A percentile compares a stretch with the other conserved stretches of the same genome.
Conservation (phyloP, 2,329 filamentous ascomycete species). For the Penicillium capsulatum region DNA sequence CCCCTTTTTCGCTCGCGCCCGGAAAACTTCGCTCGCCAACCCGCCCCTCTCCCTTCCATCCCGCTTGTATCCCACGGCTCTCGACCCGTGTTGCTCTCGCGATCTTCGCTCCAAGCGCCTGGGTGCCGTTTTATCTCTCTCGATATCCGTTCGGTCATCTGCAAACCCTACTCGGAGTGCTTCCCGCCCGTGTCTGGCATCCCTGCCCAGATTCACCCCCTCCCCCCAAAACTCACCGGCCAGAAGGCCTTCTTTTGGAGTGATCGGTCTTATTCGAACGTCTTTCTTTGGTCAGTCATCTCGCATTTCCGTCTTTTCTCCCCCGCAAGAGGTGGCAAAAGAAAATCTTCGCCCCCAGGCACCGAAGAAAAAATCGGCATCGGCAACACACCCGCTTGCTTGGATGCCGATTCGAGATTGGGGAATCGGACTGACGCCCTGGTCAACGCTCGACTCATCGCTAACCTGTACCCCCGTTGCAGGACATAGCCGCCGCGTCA, state of each 20-base stretch:
- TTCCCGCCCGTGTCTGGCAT: slow-evolving; percentile 23
- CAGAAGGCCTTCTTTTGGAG: slow-evolving; percentile 24
- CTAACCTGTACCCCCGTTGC: slow-evolving; percentile 19
- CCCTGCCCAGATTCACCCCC: slow-evolving; percentile 23
- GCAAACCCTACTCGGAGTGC: slow-evolving; percentile 15
- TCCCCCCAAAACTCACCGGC: slow-evolving; percentile 23
- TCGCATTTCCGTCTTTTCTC: background rate
- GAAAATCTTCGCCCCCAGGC: background rate
- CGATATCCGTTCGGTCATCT: slow-evolving; percentile 14
- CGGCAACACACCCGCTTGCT: slow-evolving; percentile 10
- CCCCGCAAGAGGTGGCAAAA: slow-evolving; percentile 5
- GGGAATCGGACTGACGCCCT: slow-evolving; percentile 10
- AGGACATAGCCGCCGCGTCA: slow-evolving; percentile 35
- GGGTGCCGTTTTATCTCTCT: slow-evolving; percentile 19
- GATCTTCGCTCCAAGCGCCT: slow-evolving; percentile 10
- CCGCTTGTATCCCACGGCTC: slow-evolving; percentile 13
- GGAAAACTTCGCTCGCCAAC: slow-evolving; percentile 18
- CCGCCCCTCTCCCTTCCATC: slow-evolving; percentile 18
- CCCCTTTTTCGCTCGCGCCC: slow-evolving; percentile 6
- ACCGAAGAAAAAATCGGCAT: slow-evolving; percentile 13
- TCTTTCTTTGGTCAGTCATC: slow-evolving; percentile 28
- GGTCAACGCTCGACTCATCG: slow-evolving; percentile 11
- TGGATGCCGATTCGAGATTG: slow-evolving; percentile 5
- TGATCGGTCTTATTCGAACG: slow-evolving; percentile 24
- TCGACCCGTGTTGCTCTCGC: slow-evolving; percentile 6